phyloP scores from a whole-genome alignment of 192 early-diverging fungal species.

The Coemansia sp. region DNA sequence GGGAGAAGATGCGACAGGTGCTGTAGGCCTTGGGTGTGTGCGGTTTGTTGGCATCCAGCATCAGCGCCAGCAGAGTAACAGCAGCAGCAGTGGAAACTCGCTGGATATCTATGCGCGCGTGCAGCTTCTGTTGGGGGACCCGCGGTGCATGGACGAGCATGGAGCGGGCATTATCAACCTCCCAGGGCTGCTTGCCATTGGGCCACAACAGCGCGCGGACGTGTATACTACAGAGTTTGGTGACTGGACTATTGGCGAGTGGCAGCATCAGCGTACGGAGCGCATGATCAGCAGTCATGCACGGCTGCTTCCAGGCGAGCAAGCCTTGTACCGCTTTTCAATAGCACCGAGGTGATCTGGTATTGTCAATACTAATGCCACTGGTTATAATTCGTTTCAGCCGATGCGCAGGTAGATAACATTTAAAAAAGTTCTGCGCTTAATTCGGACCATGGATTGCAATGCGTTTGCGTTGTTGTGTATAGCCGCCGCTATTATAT shows the following conservation, averaged over 20 bases:
- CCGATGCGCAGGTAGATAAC: too few relatives aligned
- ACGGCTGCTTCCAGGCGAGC: conserved; percentile 18
- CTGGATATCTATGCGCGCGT: conserved; percentile 18
- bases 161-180: conserved; percentile 5
- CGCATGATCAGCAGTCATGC: conserved; percentile 1
- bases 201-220: background rate
- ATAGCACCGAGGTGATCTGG: background rate
- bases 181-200: background rate
- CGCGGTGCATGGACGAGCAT: background rate
- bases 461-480: too few relatives aligned
- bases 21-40: background rate
- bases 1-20: background rate
- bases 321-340: conserved; percentile 23
- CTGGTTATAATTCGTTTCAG: too few relatives aligned
- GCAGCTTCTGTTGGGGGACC: conserved; percentile 5
- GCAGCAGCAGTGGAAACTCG: background rate
- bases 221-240: conserved; percentile 10
- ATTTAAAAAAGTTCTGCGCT: too few relatives aligned
- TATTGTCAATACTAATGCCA: too few relatives aligned
- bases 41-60: conserved; percentile 33
- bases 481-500: too few relatives aligned
- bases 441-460: too few relatives aligned
- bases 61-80: background rate
- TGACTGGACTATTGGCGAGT: conserved; percentile 40
- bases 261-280: background rate